Evolutionary conservation across 2,329 filamentous ascomycete genomes (phyloP), one percentile per base, ranked within the genome.

Genomic region (Phialemoniopsis sp.): DNA sequence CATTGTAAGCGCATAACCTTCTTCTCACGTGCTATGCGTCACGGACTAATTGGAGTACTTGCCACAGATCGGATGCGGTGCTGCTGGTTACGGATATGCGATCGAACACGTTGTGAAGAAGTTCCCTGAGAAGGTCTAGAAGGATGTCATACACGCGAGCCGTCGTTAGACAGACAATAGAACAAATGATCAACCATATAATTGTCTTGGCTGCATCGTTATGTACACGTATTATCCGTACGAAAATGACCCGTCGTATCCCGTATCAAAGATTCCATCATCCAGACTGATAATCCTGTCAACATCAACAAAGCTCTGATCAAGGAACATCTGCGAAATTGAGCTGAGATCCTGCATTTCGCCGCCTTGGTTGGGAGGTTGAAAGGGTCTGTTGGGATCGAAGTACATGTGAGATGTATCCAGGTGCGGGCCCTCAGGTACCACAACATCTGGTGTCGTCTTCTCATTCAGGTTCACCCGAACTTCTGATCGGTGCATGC

Each of bases 31-130:
- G n/a, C n/a, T n/a, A n/a, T n/a, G n/a, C n/a, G n/a, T n/a, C n/a
- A n/a, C n/a, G n/a, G n/a, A n/a, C 16, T 37, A 6, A 37, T 32
- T 5, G 31, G 9, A 12, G 6, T 15, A n/a, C n/a, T 16, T 18
- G 10, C 21, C 6, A 26, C 21, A 37, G 36, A 15, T 36, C 32
- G 41, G 41, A 15, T 43, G 36, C 32, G 41, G 36, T 21, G 38
- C 36, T 39, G 37, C 38, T 10, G 41, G 36, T 4, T 38, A 43
- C n/a, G 29, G 36, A 16, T 38, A 38, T 29, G 66, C 66, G 3
- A 50, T 68, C 42, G 58, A 67, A 41, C 61, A 63, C 54, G 60
- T 66, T 19, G 34, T 55, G 28, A 35, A 57, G 44, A 65, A 64
- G 48, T 37, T 37, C 16, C 21, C 26, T 3, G 15, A 32, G 21